Conservation (phyloP, 441 rosid species). For the Euphorbia celastroides region DNA sequence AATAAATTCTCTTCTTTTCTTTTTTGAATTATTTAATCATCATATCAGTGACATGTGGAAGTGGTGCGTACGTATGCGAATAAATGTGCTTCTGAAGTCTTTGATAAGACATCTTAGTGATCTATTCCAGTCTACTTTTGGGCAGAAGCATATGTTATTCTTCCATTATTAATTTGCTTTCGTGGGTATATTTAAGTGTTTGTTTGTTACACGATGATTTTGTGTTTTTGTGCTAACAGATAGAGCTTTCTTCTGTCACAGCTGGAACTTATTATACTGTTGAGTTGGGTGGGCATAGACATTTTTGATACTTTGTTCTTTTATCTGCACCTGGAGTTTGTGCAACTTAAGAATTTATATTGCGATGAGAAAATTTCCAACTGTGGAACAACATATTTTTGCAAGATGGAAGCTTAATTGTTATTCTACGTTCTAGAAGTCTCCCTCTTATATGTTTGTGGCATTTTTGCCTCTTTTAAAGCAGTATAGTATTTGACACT, state of each 20-base stretch:
- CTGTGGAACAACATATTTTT: background rate
- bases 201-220: too few relatives aligned
- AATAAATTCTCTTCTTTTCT: background rate
- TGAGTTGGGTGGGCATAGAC: background rate
- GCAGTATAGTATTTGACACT: background rate
- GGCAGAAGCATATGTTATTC: background rate
- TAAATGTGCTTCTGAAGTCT: background rate
- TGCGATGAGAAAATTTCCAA: background rate
- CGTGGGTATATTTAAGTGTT: background rate
- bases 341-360: background rate
- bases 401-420: background rate
- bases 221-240: conserved; percentile 3
- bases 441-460: background rate
- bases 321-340: background rate
- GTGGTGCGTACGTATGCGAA: background rate
- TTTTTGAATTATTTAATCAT: background rate
- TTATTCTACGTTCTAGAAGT: background rate
- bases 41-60: background rate
- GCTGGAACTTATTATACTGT: conserved; percentile 2
- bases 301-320: background rate
- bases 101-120: background rate
- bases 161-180: background rate
- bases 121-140: background rate
- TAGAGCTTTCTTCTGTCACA: background rate
- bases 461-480: background rate